Evolutionary conservation across 2,329 filamentous ascomycete genomes (phyloP).

Genomic region (Graphium sp.): DNA sequence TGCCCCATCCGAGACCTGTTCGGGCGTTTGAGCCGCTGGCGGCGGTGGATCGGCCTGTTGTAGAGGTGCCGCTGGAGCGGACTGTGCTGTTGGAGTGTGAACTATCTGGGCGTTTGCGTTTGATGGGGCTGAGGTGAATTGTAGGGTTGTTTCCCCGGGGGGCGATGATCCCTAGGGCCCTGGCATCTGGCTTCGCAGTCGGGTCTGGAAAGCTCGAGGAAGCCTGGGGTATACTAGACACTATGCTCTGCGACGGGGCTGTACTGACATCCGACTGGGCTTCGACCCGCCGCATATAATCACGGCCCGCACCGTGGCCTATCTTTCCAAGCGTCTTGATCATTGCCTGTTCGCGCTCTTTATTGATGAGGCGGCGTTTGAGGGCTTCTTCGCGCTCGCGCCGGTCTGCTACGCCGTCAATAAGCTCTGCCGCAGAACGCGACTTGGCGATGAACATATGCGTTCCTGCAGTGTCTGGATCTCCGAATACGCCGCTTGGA

Average conservation of each 20-base stretch:
- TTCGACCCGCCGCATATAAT: slow-evolving; percentile 40
- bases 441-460: slow-evolving; percentile 34
- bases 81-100: slow-evolving; percentile 18
- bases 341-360: slow-evolving; percentile 58
- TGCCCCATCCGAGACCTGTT: slow-evolving; percentile 39
- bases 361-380: slow-evolving; percentile 44
- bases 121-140: slow-evolving; percentile 40
- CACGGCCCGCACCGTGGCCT: slow-evolving; percentile 48
- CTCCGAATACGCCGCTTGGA: too few relatives aligned
- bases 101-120: slow-evolving; percentile 41
- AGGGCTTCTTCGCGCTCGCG: slow-evolving; percentile 49
- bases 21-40: too few relatives aligned
- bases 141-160: slow-evolving; percentile 20
- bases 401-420: slow-evolving; percentile 47
- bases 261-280: not conserved
- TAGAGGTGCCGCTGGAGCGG: slow-evolving; percentile 9
- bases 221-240: not conserved
- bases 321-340: slow-evolving; percentile 48
- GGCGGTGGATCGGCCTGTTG: too few relatives aligned
- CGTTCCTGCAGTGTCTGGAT: too few relatives aligned
- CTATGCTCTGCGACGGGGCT: slow-evolving; percentile 1
- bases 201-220: slow-evolving; percentile 9
- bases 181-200: slow-evolving; percentile 21
- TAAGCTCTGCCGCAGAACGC: slow-evolving; percentile 39
- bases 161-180: slow-evolving; percentile 22